Evolutionary conservation across 352 stramenopile genomes (phyloP), one percentile per base, ranked within the genome.

Genomic region (Pythium dissotocum): DNA sequence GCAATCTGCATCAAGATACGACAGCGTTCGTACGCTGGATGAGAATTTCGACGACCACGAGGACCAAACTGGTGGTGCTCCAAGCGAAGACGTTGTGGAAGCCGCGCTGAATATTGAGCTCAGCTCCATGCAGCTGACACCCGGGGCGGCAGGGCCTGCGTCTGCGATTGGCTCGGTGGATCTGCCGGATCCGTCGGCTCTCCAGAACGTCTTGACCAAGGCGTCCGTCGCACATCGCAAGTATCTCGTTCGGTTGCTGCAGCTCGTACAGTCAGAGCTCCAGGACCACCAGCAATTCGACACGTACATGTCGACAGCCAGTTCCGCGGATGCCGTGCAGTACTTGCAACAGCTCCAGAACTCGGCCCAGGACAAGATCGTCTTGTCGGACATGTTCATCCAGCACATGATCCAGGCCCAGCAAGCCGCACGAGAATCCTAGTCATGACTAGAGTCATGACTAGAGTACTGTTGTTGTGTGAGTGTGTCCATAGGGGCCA

Each of bases 341-440:
- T 94, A 94, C 58, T 69, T 92, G 61, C 85, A 95, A 68, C 87
- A 95, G 77, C 75, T 95, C 55, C 87, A 92, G 71, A 94, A 93
- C 74, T 83, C 73, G 63, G 85, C 85, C 30, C 87, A 95, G 69
- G 84, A 95, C 76, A 95, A 94, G 70, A 91, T 94, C 65, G 80
- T 93, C 64, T 80, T 93, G 38, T 91, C 84, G n/a, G 82, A 91
- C 70, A 75, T 80, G 65, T 95, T 94, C 72, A 93, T 94, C 65
- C 85, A 95, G 73, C 78, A 92, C 66, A 85, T 94, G 64, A 91
- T 94, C 66, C 76, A 90, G 57, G 82, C 85, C 24, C 85, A 94
- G 63, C 84, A 94, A 65, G 81, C 77, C 13, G 87, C 87, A 44
- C 79, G 87, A 49, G 86, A 95, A 65, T 93, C 85, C 44, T 52